phyloP scores from a whole-genome alignment of 192 early-diverging fungal genomes.

The Podila epigama region DNA sequence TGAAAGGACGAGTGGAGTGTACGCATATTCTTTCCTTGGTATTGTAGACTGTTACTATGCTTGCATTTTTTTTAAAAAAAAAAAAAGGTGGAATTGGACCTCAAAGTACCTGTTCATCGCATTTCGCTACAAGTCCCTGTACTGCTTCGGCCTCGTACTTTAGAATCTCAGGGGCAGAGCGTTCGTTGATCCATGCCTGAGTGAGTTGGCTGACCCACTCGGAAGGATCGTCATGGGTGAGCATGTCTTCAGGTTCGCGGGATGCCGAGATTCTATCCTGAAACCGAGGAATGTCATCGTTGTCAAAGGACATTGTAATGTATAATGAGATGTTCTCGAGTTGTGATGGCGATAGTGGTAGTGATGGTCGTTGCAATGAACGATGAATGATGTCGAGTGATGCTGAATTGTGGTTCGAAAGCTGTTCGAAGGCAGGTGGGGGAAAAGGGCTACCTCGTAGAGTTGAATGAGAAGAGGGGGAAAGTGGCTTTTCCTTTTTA shows the following conservation, averaged over 20 bases:
- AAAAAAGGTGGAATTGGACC: too few relatives aligned
- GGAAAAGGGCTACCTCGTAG: not conserved
- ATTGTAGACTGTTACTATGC: too few relatives aligned
- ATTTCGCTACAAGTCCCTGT: slow-evolving; percentile 56
- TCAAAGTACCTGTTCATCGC: slow-evolving; percentile 62
- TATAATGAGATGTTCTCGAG: not conserved
- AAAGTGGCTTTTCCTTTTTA: not conserved
- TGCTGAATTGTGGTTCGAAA: too few relatives aligned
- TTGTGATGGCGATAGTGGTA: not conserved
- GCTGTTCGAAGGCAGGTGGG: too few relatives aligned
- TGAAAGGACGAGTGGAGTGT: not conserved
- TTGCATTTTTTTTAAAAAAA: not conserved
- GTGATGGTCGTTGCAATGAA: too few relatives aligned
- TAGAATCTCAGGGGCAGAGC: slow-evolving; percentile 69
- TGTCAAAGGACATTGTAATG: slow-evolving; percentile 6
- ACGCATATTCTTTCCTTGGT: too few relatives aligned
- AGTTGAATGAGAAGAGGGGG: not conserved
- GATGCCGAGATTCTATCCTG: slow-evolving; percentile 17
- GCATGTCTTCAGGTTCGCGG: slow-evolving; percentile 3
- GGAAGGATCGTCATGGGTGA: not conserved
- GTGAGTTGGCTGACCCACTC: slow-evolving; percentile 57
- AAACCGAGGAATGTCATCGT: slow-evolving; percentile 8
- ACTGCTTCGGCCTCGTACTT: slow-evolving; percentile 56
- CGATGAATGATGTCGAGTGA: too few relatives aligned
- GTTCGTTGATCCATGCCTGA: slow-evolving; percentile 73